Evolutionary conservation across 2,329 filamentous ascomycete genomes (phyloP).

Genomic region (Lojkania enalia): DNA sequence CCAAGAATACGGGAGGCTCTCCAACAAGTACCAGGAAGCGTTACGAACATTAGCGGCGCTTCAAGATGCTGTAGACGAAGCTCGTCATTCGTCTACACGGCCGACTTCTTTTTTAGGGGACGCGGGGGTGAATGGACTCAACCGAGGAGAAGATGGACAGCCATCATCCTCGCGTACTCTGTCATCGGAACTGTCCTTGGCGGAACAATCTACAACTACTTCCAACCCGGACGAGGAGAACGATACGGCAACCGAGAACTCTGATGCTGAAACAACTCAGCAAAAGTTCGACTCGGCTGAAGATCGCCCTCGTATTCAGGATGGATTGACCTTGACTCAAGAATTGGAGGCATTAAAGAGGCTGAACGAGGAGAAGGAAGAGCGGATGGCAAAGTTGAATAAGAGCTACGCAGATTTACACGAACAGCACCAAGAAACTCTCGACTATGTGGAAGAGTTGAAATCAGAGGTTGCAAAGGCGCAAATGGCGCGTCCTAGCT

Average conservation of each 20-base stretch:
- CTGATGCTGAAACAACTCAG: constrained; percentile 58
- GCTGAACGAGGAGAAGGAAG: constrained; percentile 75
- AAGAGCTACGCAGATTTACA: constrained; percentile 84
- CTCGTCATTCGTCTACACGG: constrained; percentile 66
- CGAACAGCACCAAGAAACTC: constrained; percentile 75
- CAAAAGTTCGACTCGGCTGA: constrained; percentile 25
- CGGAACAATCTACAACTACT: constrained; percentile 60
- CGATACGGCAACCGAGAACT: constrained; percentile 65
- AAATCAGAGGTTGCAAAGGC: constrained; percentile 83
- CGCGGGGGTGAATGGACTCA: constrained; percentile 68
- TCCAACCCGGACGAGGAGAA: constrained; percentile 34
- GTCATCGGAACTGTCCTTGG: constrained; percentile 90
- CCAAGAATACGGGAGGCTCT: constrained; percentile 77
- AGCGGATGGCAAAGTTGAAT: constrained; percentile 70
- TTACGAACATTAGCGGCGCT: constrained; percentile 80
- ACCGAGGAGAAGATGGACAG: constrained; percentile 66
- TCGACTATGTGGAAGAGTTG: constrained; percentile 87
- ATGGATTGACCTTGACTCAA: constrained; percentile 49
- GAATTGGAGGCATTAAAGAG: constrained; percentile 74
- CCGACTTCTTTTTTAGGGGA: constrained; percentile 86
- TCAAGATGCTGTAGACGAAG: constrained; percentile 82
- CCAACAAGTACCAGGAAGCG: constrained; percentile 88
- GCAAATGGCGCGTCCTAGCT: constrained; percentile 65
- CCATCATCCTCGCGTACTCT: constrained; percentile 85
- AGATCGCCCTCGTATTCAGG: constrained; percentile 16